A percentile compares a stretch with the other conserved stretches of the same genome.
phyloP scores from a whole-genome alignment of 345 rosid species.

The Conringia planisiliqua region DNA sequence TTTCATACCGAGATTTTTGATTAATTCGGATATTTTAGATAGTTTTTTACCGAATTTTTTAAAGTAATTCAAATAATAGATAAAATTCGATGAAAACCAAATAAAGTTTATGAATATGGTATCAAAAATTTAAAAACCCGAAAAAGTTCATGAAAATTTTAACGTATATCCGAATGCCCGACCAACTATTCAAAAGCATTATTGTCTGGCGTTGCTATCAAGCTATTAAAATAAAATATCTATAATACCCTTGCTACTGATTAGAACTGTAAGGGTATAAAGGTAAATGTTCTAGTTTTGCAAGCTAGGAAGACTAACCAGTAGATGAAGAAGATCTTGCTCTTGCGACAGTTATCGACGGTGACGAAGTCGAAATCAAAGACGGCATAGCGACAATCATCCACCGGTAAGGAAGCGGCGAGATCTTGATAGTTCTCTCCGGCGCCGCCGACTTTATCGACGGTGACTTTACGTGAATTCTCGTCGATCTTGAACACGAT shows the following conservation, averaged over 20 bases:
- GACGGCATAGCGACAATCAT: slow-evolving; percentile 90
- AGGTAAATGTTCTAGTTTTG: not conserved
- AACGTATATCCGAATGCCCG: too few relatives aligned
- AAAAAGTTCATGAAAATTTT: too few relatives aligned
- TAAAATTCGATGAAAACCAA: too few relatives aligned
- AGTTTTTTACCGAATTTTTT: too few relatives aligned
- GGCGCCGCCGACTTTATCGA: slow-evolving; percentile 86
- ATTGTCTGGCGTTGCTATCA: too few relatives aligned
- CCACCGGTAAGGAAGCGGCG: slow-evolving; percentile 68
- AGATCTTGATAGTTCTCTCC: slow-evolving; percentile 79
- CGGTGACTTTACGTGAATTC: slow-evolving; percentile 74
- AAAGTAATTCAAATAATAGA: too few relatives aligned
- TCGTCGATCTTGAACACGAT: slow-evolving; percentile 96
- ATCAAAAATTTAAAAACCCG: too few relatives aligned
- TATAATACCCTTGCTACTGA: not conserved
- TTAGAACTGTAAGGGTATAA: not conserved
- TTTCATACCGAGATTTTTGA: too few relatives aligned
- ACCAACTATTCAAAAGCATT: too few relatives aligned
- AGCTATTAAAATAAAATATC: not conserved
- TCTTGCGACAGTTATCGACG: slow-evolving; percentile 87
- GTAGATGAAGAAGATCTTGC: slow-evolving; percentile 99
- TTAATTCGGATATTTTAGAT: too few relatives aligned
- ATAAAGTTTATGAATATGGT: too few relatives aligned
- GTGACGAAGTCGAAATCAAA: slow-evolving; percentile 94
- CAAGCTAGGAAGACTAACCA: slow-evolving; percentile 49